These are phyloP conservation scores for Colletotrichum australisinense DNA, from an alignment of 2,329 filamentous ascomycete genomes.

Conservation along the genomic window DNA sequence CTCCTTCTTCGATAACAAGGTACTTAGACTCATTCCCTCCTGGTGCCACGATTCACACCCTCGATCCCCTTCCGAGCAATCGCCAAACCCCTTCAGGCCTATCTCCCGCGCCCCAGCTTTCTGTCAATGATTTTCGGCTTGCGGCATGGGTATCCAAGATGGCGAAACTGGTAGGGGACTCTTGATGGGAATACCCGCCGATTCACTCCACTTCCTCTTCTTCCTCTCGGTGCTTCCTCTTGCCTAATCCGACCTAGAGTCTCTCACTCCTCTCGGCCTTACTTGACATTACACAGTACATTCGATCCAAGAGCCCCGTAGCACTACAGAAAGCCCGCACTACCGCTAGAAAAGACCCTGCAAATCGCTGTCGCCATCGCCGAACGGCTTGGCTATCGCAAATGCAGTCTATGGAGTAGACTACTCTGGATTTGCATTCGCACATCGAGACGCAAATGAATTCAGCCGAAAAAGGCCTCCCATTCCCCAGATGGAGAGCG, in stretches of 20 bases:
- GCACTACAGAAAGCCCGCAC: not conserved
- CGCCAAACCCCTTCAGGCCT: not conserved
- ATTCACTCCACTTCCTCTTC: not conserved
- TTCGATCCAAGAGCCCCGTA: conserved; percentile 9
- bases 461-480: no score
- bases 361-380: conserved; percentile 7
- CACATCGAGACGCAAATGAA: no score
- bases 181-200: conserved; percentile 24
- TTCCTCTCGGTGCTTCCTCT: conserved; percentile 22
- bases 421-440: no score
- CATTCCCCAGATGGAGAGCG: not conserved
- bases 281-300: not conserved
- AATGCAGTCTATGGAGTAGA: no score
- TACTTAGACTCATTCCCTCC: not conserved
- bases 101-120: not conserved
- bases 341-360: not conserved
- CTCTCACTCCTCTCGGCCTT: conserved; percentile 18
- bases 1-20: no score
- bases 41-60: not conserved
- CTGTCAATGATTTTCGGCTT: not conserved
- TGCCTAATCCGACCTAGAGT: conserved; percentile 21
- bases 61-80: not conserved
- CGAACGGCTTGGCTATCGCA: conserved; percentile 9
- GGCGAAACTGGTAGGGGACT: conserved; percentile 7
- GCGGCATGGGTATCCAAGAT: conserved; percentile 11